Evolutionary conservation across 2,329 filamentous ascomycete genomes (phyloP).

Genomic region (Aspergillus persii): DNA sequence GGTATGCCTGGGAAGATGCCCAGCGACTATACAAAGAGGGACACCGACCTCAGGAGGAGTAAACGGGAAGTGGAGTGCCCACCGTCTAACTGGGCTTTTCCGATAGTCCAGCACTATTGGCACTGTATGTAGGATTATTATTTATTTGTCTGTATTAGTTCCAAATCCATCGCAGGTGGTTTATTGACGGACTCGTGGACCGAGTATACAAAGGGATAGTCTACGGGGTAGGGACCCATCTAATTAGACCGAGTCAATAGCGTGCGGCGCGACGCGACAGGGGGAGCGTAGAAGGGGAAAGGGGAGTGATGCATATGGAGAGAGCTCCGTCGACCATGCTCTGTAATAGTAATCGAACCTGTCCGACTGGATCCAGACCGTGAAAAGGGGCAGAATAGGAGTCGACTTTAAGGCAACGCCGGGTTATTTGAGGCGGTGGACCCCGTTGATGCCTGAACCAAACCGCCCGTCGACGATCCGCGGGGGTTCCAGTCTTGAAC

Average conservation of each 20-base stretch:
- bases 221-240: neutral
- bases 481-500: neutral
- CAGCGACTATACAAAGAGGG: conserved; percentile 36
- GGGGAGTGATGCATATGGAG: neutral
- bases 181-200: neutral
- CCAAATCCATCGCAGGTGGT: neutral
- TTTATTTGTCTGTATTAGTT: conserved; percentile 1
- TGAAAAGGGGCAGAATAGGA: neutral
- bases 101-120: neutral
- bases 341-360: too few relatives aligned
- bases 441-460: neutral
- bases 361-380: neutral
- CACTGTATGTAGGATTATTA: conserved; percentile 5
- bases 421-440: neutral
- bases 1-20: conserved; percentile 69
- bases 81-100: conserved; percentile 1
- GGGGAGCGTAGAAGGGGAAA: neutral
- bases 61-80: conserved; percentile 13
- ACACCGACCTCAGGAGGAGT: conserved; percentile 32
- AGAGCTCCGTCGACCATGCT: too few relatives aligned
- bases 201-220: neutral
- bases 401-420: neutral
- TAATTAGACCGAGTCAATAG: neutral
- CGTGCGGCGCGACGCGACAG: neutral
- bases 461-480: neutral